Base-by-base conservation (phyloP, 2,329 filamentous ascomycete genomes). In the Fusarium zealandicum region DNA sequence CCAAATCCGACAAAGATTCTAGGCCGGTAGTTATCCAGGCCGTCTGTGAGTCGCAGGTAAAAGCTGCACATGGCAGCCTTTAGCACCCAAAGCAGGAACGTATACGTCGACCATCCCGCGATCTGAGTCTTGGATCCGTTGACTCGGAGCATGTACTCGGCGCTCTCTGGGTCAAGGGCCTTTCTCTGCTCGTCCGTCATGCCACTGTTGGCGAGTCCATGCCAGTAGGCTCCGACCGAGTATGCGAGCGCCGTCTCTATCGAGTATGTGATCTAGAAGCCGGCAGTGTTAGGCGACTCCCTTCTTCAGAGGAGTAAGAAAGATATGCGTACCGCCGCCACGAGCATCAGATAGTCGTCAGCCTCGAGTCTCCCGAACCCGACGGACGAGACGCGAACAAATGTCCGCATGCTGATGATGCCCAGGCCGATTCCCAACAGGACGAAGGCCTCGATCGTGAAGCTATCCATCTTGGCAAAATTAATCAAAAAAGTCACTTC, bases 21-120 rank as follows among this genome's bases (percentile, higher is more conserved):
- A 8, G 35, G 16, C 9, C 52, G 43, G 32, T 59, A 65, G 32
- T 49, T 43, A 10, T 27, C 33, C 20, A 54, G 16, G 4, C 53
- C 54, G 32, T 71, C 71, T 16, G 76, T 82, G 16, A 85, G 72
- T 47, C 82, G 73, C 4, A 76, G 70, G 63, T 82, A 84, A 64
- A 83, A 84, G 22, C 78, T 70, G 4, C 79, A 74, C 73, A 84
- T 78, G 42, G 82, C 81, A 2, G 75, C 65, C 65, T 85, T 85
- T 43, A 84, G 65, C 17, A 77, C 64, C 77, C 79, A 82, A 17
- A 85, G 64, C 10, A 84, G 65, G 4, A 75, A 65, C 1, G 75
- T 76, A 57, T 85, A 85, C 12, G 77, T 67, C 9, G 77, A 74
- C 80, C 81, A 83, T 6, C 81, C 80, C 1, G 77, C 68, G 5